Conservation (phyloP, 2,329 filamentous ascomycete species). For the Claviceps paspali region DNA sequence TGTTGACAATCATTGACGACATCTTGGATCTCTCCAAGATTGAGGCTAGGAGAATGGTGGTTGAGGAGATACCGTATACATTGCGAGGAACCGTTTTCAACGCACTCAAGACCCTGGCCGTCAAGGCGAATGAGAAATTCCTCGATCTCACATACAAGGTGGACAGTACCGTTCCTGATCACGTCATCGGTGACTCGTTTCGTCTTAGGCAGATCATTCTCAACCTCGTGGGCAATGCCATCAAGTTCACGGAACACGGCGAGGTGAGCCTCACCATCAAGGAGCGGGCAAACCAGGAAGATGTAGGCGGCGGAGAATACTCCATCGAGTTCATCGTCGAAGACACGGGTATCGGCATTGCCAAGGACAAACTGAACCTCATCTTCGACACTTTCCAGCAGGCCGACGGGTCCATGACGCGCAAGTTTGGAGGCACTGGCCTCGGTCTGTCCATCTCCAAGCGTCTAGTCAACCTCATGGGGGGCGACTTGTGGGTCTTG, state of each 20-base stretch:
- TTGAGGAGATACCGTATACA: constrained; percentile 95
- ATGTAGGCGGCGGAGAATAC: constrained; percentile 59
- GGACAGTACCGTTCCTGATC: constrained; percentile 83
- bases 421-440: constrained; percentile 90
- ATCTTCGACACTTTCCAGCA: constrained; percentile 99
- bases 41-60: constrained; percentile 93
- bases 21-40: constrained; percentile 65
- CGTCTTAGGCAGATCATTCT: constrained; percentile 90
- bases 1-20: constrained; percentile 91
- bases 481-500: constrained; percentile 89
- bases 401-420: constrained; percentile 89
- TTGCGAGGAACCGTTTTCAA: constrained; percentile 92
- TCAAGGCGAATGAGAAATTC: constrained; percentile 92
- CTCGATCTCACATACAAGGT: constrained; percentile 87
- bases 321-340: constrained; percentile 91
- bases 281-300: constrained; percentile 45
- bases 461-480: constrained; percentile 88
- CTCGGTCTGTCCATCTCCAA: constrained; percentile 91
- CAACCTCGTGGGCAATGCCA: constrained; percentile 93
- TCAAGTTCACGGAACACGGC: constrained; percentile 96
- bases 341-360: constrained; percentile 94
- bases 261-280: constrained; percentile 92
- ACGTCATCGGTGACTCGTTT: constrained; percentile 93
- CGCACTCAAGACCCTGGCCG: constrained; percentile 88
- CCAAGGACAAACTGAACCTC: constrained; percentile 83